Evolutionary conservation across 1,139 yeast genomes (phyloP), one percentile per base, ranked within the genome.

Genomic region (Ogataea hybrid): DNA sequence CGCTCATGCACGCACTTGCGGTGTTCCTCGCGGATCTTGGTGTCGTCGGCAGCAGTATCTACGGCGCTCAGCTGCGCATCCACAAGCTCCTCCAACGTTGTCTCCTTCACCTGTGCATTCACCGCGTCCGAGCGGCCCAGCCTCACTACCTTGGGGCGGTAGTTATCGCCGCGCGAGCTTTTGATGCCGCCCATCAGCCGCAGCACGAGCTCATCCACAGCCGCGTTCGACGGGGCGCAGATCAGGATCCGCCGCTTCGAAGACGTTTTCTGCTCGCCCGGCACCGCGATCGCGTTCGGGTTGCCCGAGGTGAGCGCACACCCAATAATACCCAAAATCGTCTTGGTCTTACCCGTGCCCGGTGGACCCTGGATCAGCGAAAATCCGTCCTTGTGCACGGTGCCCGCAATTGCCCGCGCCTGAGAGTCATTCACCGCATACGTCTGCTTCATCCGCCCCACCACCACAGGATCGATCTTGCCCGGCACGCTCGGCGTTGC

Each of bases 221-320:
- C 99, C 0, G 99, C 99, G 67, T 94, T 94, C 62, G 97, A 88
- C 3, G 99, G 99, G 1, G 98, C 98, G 75, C 98, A 94, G 23
- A 94, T 81, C 41, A 94, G 68, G 3, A 94, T 78, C 46, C 81
- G 76, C 41, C 69, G 41, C 12, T 48, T 39, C 4, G 47, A 18
- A 1, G 41, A 20, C 14, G 16, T 27, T 10, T 32, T 41, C 20
- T 28, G 32, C 18, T 32, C 27, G 1, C 65, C 67, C 1, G 73
- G 70, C 3, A 66, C 56, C 1, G 58, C 53, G 11, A 76, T 71
- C 0, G 63, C 35, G 52, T 37, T 67, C 52, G 36, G 59, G 57
- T 44, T 59, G 53, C 37, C 47, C 15, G 58, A 52, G 0, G 83
- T 71, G 44, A 90, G 64, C 44, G 82, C 77, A 43, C 87, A 80